Evolutionary conservation across 2,329 filamentous ascomycete genomes (phyloP).

Genomic region (Trichoderma brevicompactum): DNA sequence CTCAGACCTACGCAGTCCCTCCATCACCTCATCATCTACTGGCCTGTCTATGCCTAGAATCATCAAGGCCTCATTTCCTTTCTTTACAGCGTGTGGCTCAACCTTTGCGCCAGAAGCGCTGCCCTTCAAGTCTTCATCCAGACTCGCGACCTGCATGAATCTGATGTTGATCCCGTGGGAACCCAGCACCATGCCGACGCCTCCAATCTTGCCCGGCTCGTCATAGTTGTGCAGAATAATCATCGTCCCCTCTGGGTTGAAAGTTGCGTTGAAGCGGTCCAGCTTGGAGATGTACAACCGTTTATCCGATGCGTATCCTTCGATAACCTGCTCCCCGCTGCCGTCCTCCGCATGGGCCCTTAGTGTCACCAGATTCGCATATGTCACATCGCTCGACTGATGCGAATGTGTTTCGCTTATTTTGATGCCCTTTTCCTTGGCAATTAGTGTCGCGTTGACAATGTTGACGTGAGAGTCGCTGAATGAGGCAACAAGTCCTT

Average conservation of each 20-base stretch:
- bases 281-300: constrained; percentile 72
- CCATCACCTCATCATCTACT: constrained; percentile 61
- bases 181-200: constrained; percentile 73
- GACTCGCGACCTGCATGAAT: constrained; percentile 73
- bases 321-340: constrained; percentile 53
- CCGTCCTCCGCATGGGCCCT: constrained; percentile 52
- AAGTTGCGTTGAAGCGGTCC: constrained; percentile 73
- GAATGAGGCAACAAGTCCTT: constrained; percentile 73
- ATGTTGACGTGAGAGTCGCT: constrained; percentile 76
- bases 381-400: constrained; percentile 64
- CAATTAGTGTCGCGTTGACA: constrained; percentile 77
- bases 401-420: constrained; percentile 74
- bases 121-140: constrained; percentile 43
- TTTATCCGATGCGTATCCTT: constrained; percentile 69
- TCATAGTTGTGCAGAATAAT: constrained; percentile 84
- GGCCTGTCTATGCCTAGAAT: constrained; percentile 74
- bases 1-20: constrained; percentile 53
- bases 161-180: constrained; percentile 75
- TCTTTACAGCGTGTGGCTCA: constrained; percentile 28
- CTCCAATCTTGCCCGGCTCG: constrained; percentile 79
- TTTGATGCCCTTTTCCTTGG: constrained; percentile 75
- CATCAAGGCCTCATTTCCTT: constrained; percentile 69
- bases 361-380: constrained; percentile 73
- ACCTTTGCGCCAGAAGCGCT: not conserved
- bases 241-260: constrained; percentile 72